phyloP scores from a whole-genome alignment of 2,329 filamentous ascomycete species.

The Fusarium duplospermum region DNA sequence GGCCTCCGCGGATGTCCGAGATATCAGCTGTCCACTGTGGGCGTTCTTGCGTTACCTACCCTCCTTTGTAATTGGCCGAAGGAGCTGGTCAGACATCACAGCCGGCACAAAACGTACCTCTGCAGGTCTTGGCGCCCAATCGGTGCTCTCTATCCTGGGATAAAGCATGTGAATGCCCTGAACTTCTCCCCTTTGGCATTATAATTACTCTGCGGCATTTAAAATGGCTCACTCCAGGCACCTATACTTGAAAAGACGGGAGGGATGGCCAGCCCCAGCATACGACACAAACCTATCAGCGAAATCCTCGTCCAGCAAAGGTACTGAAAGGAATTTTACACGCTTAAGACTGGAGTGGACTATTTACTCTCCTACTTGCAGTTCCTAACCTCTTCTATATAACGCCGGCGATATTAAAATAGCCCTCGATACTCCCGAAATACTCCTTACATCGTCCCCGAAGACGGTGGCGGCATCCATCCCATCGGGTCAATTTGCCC shows the following conservation, averaged over 20 bases:
- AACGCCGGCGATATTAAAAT: neutral
- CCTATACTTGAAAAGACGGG: neutral
- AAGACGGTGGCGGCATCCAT: neutral
- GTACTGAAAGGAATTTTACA: no score
- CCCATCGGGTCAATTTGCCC: neutral
- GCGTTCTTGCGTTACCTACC: neutral
- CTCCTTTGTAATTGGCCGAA: neutral
- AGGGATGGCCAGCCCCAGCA: no score
- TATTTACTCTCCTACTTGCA: neutral
- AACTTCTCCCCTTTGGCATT: neutral
- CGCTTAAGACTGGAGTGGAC: neutral
- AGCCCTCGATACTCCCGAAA: neutral
- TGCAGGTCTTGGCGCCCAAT: neutral
- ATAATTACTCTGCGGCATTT: neutral
- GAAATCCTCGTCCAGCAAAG: no score
- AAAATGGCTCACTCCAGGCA: neutral
- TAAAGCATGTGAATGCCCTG: neutral
- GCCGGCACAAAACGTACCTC: neutral
- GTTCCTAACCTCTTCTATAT: neutral
- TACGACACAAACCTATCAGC: no score
- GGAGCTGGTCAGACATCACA: neutral
- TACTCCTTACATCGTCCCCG: neutral
- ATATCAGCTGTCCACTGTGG: neutral
- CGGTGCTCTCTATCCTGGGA: neutral
- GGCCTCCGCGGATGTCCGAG: neutral